phyloP scores from a whole-genome alignment of 2,329 filamentous ascomycete genomes.

The Bipolaris oryzae region DNA sequence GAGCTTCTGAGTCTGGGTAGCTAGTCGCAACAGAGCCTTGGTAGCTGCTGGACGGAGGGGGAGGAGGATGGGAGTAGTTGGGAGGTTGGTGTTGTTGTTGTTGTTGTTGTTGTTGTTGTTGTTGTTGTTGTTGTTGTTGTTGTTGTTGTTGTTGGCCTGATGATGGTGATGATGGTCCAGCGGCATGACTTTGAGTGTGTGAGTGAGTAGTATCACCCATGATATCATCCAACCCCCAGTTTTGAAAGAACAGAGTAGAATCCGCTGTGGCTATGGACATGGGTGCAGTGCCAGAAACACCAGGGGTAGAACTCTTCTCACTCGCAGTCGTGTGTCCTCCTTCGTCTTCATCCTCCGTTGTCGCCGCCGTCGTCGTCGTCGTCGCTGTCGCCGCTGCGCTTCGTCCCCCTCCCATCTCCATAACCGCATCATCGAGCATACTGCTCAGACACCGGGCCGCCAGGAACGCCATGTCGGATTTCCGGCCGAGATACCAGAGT shows the following conservation, averaged over 20 bases:
- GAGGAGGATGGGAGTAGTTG: no score
- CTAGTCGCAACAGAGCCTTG: no score
- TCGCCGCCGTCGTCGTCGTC: neutral
- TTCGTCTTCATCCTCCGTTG: neutral
- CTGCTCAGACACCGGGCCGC: slow-evolving; percentile 43
- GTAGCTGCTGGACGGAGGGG: no score
- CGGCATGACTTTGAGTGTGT: no score
- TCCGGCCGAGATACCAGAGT: slow-evolving; percentile 60
- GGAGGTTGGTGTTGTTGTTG: no score
- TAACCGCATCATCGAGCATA: slow-evolving; percentile 20
- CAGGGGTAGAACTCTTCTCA: neutral
- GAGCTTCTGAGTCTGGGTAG: neutral
- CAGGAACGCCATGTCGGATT: slow-evolving; percentile 58
- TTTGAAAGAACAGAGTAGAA: neutral
- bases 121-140: no score
- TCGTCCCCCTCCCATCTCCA: neutral
- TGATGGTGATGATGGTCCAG: no score
- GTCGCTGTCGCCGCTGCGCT: neutral
- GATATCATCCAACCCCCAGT: neutral
- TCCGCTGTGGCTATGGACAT: no score
- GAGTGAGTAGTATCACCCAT: neutral
- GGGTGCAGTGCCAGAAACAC: neutral
- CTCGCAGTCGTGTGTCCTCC: neutral
- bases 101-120: no score
- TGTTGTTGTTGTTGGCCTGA: no score